Evolutionary conservation across 805 yeast genomes (phyloP).

Genomic region (Brettanomyces sp.): DNA sequence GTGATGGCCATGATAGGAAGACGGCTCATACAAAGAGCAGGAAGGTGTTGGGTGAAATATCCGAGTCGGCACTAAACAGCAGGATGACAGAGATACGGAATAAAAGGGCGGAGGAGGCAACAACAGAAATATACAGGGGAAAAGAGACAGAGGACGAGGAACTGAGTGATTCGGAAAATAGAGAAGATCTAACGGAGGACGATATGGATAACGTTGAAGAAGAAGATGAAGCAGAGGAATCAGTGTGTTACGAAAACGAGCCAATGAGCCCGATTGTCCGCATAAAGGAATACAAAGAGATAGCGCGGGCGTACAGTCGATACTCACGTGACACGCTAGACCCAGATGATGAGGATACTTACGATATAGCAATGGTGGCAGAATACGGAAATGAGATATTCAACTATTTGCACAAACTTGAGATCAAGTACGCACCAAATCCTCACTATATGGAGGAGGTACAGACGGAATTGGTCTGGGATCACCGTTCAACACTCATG

Average conservation of each 20-base stretch:
- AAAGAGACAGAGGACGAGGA: conserved; percentile 2
- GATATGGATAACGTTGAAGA: conserved; percentile 8
- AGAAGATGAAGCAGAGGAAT: background rate
- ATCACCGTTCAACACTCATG: conserved; percentile 72
- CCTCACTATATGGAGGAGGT: conserved; percentile 60
- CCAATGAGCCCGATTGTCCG: conserved; percentile 57
- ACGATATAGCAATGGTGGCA: conserved; percentile 82
- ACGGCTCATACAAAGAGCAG: conserved; percentile 6
- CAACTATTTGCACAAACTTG: conserved; percentile 64
- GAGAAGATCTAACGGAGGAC: background rate
- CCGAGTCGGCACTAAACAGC: conserved; percentile 17
- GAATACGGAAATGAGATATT: conserved; percentile 88
- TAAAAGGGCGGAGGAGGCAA: background rate
- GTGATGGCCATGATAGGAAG: no score
- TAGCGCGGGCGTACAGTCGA: conserved; percentile 40
- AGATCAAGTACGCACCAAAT: conserved; percentile 61
- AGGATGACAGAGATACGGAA: background rate
- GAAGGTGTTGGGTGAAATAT: conserved; percentile 21
- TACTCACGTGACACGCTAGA: conserved; percentile 48
- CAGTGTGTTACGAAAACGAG: conserved; percentile 14
- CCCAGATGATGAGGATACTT: conserved; percentile 74
- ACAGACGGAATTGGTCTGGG: conserved; percentile 69
- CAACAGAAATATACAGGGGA: background rate
- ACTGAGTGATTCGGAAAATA: background rate
- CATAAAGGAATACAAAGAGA: conserved; percentile 37